Conservation (phyloP, 2,329 filamentous ascomycete genomes). For the Clarireedia hainanense region DNA sequence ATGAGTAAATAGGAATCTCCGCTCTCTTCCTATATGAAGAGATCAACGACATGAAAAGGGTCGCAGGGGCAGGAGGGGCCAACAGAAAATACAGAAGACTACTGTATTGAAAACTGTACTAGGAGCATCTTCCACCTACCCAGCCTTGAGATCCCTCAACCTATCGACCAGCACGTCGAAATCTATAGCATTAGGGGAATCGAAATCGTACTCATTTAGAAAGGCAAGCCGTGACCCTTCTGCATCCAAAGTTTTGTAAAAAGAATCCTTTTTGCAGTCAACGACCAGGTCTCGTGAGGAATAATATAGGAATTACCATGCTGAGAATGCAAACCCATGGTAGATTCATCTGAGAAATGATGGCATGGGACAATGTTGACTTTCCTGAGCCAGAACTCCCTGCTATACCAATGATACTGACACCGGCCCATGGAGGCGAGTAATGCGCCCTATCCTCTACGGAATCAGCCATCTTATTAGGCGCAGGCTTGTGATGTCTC, state of each 20-base stretch:
- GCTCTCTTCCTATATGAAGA: slow-evolving; percentile 59
- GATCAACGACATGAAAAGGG: slow-evolving; percentile 1
- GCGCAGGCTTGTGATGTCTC: too few relatives aligned
- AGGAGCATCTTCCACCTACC: slow-evolving; percentile 48
- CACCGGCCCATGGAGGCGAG: slow-evolving; percentile 89
- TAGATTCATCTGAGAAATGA: slow-evolving; percentile 80
- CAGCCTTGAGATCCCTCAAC: slow-evolving; percentile 78
- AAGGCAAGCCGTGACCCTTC: slow-evolving; percentile 78
- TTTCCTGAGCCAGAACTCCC: slow-evolving; percentile 93
- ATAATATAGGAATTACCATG: slow-evolving; percentile 55
- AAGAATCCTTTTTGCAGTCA: slow-evolving; percentile 66
- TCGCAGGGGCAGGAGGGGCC: too few relatives aligned
- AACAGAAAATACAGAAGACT: not conserved
- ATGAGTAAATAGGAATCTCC: slow-evolving; percentile 92
- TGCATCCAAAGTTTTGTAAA: slow-evolving; percentile 81
- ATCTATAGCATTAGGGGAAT: slow-evolving; percentile 88
- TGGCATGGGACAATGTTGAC: slow-evolving; percentile 86
- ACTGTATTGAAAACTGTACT: not conserved
- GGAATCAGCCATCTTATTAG: slow-evolving; percentile 14
- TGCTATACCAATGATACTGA: slow-evolving; percentile 93
- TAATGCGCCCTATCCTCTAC: slow-evolving; percentile 55
- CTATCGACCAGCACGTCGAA: slow-evolving; percentile 81
- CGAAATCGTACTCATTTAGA: slow-evolving; percentile 89
- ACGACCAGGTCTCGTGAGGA: not conserved
- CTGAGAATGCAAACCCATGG: slow-evolving; percentile 98